Base-by-base conservation (phyloP, 2,329 filamentous ascomycete genomes). In the Sphaceloma murrayae region DNA sequence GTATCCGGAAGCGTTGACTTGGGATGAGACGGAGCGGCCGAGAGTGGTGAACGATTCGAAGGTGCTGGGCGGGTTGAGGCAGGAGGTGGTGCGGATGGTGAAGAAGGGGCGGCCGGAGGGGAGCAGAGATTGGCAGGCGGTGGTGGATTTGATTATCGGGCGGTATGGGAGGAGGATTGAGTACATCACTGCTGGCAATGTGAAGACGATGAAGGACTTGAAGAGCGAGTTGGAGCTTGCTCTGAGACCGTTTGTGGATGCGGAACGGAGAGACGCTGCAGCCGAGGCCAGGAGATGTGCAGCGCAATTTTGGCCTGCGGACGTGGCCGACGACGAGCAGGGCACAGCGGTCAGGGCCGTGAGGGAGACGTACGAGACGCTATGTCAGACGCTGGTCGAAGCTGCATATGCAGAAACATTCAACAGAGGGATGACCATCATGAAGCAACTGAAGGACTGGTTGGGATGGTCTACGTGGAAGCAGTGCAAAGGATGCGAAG, bases 131-230 rank as follows among this genome's bases (percentile, higher is more conserved):
- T 87, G 83, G 83, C 82, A 86, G 55, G 69, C 63, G 0, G 64
- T 82, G 1, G 68, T 72, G 0, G 83, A 88, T 52, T 70, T 82
- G 67, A 64, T 87, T 3, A 67, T 84, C 3, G 58, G 66, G 3
- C 71, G 82, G 1, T 85, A 81, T 53, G 69, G 71, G 3, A 63
- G 72, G 22, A 66, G 76, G 17, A 60, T 87, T 19, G 58, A 61
- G 31, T 55, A 59, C 42, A 50, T 67, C 7, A 45, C 39, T 30
- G 60, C 45, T 44, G 58, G 40, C 19, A 31, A 38, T 24, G 47
- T 52, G 51, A 47, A 38, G 27, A 53, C 34, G 34, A 22, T 57
- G 2, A 13, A 38, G 5, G 46, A 48, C 3, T 51, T 64, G 18
- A 51, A 54, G 13, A 31, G 26, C 2, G 58, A 64, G 33, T 45